Conservation (phyloP, 2,329 filamentous ascomycete species). For the Aspergillus aculeatus region DNA sequence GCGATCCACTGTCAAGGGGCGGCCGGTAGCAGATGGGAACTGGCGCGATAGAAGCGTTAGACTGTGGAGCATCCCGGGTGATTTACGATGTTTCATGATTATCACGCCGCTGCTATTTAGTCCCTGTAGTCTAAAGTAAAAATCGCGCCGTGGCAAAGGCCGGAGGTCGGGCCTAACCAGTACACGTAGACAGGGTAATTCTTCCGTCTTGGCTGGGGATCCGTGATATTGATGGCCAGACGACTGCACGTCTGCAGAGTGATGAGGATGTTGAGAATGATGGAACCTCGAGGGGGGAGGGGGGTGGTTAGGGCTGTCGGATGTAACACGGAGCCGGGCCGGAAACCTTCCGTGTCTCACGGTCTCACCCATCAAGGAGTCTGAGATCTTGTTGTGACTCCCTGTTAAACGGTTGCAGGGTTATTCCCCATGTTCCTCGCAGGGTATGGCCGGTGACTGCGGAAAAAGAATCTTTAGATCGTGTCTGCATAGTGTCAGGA, state of each 20-base stretch:
- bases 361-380: neutral
- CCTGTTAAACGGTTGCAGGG: neutral
- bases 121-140: slow-evolving; percentile 8
- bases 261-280: too few relatives aligned
- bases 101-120: slow-evolving; percentile 5
- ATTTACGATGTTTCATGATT: slow-evolving; percentile 18
- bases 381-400: neutral
- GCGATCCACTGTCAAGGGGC: neutral
- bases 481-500: neutral
- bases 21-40: neutral
- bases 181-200: slow-evolving; percentile 11
- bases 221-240: neutral
- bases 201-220: slow-evolving; percentile 14
- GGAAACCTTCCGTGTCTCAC: neutral
- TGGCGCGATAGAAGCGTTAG: neutral
- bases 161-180: neutral
- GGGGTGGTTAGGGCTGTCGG: neutral
- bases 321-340: neutral
- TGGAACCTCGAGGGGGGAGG: too few relatives aligned
- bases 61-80: slow-evolving; percentile 1
- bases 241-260: too few relatives aligned
- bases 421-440: neutral
- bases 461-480: neutral
- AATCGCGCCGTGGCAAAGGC: neutral
- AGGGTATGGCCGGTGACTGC: neutral